Evolutionary conservation across 2,329 filamentous ascomycete species (phyloP).

Genomic region (Ascochyta koolunga): DNA sequence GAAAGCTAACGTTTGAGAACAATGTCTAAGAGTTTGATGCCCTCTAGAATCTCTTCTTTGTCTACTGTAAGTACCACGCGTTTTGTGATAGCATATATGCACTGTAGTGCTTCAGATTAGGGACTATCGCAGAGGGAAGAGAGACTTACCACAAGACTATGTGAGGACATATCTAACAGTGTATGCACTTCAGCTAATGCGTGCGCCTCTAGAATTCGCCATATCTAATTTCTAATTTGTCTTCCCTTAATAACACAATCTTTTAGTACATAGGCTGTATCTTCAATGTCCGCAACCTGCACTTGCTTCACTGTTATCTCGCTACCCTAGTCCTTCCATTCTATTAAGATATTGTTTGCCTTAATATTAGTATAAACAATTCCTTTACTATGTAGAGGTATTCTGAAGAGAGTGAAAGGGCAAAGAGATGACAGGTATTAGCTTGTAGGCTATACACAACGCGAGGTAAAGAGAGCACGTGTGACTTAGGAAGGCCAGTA

Average conservation of each 20-base stretch:
- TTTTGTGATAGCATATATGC: slow-evolving; percentile 54
- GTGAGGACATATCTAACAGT: slow-evolving; percentile 54
- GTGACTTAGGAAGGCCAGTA: too few relatives aligned
- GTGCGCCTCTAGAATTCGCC: slow-evolving; percentile 55
- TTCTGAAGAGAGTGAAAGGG: too few relatives aligned
- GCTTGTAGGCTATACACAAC: too few relatives aligned
- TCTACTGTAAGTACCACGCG: slow-evolving; percentile 46
- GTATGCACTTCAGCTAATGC: slow-evolving; percentile 48
- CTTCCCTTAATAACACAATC: slow-evolving; percentile 47
- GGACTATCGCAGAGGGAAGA: neutral
- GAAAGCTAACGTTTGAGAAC: slow-evolving; percentile 55
- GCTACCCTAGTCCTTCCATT: slow-evolving; percentile 44
- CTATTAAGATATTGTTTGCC: slow-evolving; percentile 53
- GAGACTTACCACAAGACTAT: slow-evolving; percentile 51
- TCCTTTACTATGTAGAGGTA: slow-evolving; percentile 19
- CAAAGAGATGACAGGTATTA: too few relatives aligned
- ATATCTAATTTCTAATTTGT: slow-evolving; percentile 53
- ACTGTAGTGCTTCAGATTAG: slow-evolving; percentile 36
- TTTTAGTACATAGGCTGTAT: slow-evolving; percentile 49
- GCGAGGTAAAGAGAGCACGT: too few relatives aligned
- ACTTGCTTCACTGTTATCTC: slow-evolving; percentile 44
- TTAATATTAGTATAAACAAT: slow-evolving; percentile 48
- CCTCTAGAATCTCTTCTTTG: slow-evolving; percentile 42
- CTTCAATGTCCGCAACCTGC: slow-evolving; percentile 52
- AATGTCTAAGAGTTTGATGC: slow-evolving; percentile 47